Percentiles rank a stretch among this genome's conserved stretches.
Evolutionary conservation across 768 basidiomycete species (phyloP).

Genomic region (Terana coerulea): DNA sequence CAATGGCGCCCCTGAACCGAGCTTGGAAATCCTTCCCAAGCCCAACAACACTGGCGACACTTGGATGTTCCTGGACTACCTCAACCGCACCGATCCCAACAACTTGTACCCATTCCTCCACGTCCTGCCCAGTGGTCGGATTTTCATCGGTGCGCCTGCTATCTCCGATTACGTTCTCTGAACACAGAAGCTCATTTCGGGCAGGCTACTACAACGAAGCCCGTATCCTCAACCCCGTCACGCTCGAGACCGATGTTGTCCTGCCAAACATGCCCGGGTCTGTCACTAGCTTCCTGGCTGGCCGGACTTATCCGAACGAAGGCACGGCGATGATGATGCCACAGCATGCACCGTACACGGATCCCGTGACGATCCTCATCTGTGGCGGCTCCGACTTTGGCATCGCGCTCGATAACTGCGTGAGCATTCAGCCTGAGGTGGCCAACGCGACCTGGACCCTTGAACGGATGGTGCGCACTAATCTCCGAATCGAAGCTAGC

Average conservation of each 20-base stretch:
- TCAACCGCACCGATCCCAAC: constrained; percentile 71
- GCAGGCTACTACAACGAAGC: constrained; percentile 83
- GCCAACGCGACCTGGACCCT: constrained; percentile 60
- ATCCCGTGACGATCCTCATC: constrained; percentile 60
- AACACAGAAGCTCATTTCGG: neutral
- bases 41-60: constrained; percentile 59
- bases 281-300: constrained; percentile 65
- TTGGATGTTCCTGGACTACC: constrained; percentile 56
- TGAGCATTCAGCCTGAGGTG: constrained; percentile 63
- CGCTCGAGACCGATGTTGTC: constrained; percentile 53
- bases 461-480: constrained; percentile 72
- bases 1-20: constrained; percentile 63
- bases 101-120: constrained; percentile 79
- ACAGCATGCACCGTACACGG: constrained; percentile 68
- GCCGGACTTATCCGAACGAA: constrained; percentile 76
- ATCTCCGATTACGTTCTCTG: neutral
- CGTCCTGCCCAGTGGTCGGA: constrained; percentile 61
- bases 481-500: neutral
- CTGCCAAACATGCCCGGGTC: constrained; percentile 74
- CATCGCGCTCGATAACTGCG: constrained; percentile 63
- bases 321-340: constrained; percentile 70
- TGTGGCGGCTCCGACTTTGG: constrained; percentile 74
- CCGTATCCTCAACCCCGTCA: constrained; percentile 63
- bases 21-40: constrained; percentile 66
- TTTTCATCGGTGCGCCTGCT: constrained; percentile 60